These are phyloP conservation scores for Rhynchospora tenuis DNA, from an alignment of 176 grass and related monocot genomes.

Conservation along the genomic window DNA sequence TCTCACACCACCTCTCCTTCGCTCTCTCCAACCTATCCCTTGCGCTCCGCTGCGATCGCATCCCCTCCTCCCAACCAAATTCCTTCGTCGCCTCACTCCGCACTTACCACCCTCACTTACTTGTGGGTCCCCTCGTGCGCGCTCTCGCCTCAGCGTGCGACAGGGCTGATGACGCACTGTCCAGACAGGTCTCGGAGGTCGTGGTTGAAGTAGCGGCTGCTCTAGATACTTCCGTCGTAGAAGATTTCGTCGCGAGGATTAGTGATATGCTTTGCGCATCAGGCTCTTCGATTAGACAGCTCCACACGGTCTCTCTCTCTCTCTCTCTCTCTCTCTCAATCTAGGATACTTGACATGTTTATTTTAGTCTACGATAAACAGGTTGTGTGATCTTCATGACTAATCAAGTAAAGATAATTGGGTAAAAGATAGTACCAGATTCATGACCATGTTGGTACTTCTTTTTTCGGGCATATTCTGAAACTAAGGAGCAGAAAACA, in stretches of 20 bases:
- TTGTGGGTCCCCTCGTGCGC: slow-evolving; percentile 49
- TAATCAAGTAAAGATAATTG: neutral
- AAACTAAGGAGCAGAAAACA: neutral
- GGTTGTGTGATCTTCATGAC: neutral
- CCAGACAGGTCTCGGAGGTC: slow-evolving; percentile 47
- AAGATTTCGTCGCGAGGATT: slow-evolving; percentile 55
- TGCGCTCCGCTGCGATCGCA: slow-evolving; percentile 38
- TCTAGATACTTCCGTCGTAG: slow-evolving; percentile 40
- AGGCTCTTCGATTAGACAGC: slow-evolving; percentile 60
- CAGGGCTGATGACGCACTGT: slow-evolving; percentile 46
- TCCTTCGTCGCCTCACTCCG: slow-evolving; percentile 38
- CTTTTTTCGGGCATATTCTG: neutral
- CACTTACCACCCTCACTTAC: slow-evolving; percentile 48
- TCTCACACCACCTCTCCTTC: slow-evolving; percentile 79
- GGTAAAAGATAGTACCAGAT: neutral
- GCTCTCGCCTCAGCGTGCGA: slow-evolving; percentile 36
- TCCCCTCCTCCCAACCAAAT: neutral
- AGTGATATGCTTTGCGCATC: slow-evolving; percentile 45
- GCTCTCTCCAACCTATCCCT: slow-evolving; percentile 69
- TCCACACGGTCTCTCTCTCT: slow-evolving; percentile 47
- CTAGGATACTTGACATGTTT: neutral
- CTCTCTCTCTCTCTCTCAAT: neutral
- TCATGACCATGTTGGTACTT: neutral
- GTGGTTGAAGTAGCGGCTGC: slow-evolving; percentile 43
- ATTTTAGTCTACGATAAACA: neutral